Conservation (phyloP, 495 filamentous ascomycete genomes). For the Clohesyomyces aquaticus region DNA sequence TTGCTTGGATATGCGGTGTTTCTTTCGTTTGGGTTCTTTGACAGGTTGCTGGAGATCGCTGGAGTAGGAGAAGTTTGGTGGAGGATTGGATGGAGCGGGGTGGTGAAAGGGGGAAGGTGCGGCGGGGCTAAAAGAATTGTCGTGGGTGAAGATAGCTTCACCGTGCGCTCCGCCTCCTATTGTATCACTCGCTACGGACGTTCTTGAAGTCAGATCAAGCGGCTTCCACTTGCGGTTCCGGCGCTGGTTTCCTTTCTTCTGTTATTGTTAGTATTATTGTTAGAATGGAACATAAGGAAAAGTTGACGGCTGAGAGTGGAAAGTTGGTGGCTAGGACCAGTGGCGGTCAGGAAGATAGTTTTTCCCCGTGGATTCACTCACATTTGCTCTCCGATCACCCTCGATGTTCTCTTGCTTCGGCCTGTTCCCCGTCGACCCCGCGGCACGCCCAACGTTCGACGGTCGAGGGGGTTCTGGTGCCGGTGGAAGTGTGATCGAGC, state of each 20-base stretch:
- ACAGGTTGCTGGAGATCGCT: background rate
- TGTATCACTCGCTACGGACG: background rate
- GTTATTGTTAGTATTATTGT: background rate
- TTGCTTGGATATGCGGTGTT: background rate
- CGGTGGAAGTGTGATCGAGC: background rate
- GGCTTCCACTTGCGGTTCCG: background rate
- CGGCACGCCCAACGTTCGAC: background rate
- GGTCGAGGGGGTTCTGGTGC: background rate
- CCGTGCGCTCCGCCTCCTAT: background rate
- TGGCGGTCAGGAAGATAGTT: too few relatives aligned
- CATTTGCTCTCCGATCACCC: background rate
- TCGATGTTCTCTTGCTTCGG: background rate
- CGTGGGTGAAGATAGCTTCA: background rate
- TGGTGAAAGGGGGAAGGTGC: background rate
- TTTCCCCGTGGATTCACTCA: too few relatives aligned
- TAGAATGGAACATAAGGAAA: background rate
- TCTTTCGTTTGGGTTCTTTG: background rate
- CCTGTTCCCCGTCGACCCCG: background rate
- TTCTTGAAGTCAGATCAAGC: background rate
- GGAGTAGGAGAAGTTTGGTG: background rate
- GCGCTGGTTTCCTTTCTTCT: background rate
- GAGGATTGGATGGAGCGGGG: background rate
- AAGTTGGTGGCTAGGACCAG: background rate
- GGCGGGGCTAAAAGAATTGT: background rate
- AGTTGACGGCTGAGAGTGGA: too few relatives aligned